Conservation (phyloP, 2,329 filamentous ascomycete species). For the Clarireedia homoeocarpa region DNA sequence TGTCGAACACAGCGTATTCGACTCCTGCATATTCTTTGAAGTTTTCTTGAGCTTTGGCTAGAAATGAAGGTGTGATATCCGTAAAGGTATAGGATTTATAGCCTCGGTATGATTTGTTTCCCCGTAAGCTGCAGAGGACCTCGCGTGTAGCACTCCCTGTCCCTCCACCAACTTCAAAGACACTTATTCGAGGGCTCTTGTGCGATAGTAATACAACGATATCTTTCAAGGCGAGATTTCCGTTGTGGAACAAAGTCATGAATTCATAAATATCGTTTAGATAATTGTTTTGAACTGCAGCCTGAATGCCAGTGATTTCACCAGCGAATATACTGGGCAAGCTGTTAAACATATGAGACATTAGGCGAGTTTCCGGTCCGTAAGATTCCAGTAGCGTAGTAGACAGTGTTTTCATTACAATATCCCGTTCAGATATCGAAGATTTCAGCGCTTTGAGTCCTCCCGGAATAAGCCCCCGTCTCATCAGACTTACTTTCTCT, state of each 20-base stretch:
- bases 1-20: slow-evolving; percentile 24
- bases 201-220: background rate
- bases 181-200: slow-evolving; percentile 24
- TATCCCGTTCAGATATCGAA: background rate
- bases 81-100: background rate
- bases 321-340: background rate
- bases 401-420: background rate
- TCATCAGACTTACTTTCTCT: background rate
- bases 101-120: background rate
- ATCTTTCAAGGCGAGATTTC: background rate
- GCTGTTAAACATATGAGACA: background rate
- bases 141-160: background rate
- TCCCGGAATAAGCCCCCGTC: background rate
- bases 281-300: background rate
- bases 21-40: background rate
- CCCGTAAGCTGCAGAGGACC: background rate
- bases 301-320: background rate
- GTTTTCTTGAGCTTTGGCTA: background rate
- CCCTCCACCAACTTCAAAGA: slow-evolving; percentile 25
- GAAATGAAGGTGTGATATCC: background rate
- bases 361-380: background rate
- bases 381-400: background rate
- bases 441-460: background rate
- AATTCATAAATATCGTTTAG: background rate
- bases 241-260: background rate